Evolutionary conservation across 805 yeast genomes (phyloP).

Genomic region (Priceomyces melissophilus): DNA sequence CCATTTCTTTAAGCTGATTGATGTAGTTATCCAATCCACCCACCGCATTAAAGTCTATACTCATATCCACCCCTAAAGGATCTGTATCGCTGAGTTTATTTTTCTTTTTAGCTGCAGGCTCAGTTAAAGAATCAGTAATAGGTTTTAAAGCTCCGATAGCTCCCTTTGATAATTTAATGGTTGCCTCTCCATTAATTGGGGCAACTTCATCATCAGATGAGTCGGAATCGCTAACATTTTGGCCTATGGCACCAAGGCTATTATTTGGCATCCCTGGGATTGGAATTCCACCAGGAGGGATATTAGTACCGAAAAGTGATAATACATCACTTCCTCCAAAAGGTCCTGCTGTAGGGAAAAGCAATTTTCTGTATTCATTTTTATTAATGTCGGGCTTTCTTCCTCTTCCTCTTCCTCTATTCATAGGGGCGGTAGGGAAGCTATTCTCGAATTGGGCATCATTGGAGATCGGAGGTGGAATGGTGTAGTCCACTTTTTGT

Average conservation of each 20-base stretch:
- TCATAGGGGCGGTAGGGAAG: conserved; percentile 11
- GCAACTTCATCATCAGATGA: conserved; percentile 61
- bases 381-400: conserved; percentile 40
- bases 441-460: conserved; percentile 30
- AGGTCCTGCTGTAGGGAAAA: conserved; percentile 95
- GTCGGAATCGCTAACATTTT: conserved; percentile 48
- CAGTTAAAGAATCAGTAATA: conserved; percentile 29
- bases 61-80: conserved; percentile 87
- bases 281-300: conserved; percentile 49
- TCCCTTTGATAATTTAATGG: conserved; percentile 26
- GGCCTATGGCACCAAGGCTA: conserved; percentile 30
- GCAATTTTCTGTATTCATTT: conserved; percentile 54
- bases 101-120: conserved; percentile 44
- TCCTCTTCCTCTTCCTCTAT: conserved; percentile 31
- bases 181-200: conserved; percentile 41
- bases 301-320: conserved; percentile 71
- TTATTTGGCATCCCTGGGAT: conserved; percentile 29
- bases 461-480: conserved; percentile 73
- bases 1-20: conserved; percentile 94
- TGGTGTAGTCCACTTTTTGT: conserved; percentile 65
- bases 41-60: conserved; percentile 76
- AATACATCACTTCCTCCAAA: conserved; percentile 95
- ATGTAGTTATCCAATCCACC: conserved; percentile 93
- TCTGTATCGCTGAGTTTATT: conserved; percentile 80
- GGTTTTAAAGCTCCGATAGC: conserved; percentile 19